A percentile compares a stretch with the other conserved stretches of the same genome.
Conservation (phyloP, 768 basidiomycete genomes). For the Mycena sanguinolenta region DNA sequence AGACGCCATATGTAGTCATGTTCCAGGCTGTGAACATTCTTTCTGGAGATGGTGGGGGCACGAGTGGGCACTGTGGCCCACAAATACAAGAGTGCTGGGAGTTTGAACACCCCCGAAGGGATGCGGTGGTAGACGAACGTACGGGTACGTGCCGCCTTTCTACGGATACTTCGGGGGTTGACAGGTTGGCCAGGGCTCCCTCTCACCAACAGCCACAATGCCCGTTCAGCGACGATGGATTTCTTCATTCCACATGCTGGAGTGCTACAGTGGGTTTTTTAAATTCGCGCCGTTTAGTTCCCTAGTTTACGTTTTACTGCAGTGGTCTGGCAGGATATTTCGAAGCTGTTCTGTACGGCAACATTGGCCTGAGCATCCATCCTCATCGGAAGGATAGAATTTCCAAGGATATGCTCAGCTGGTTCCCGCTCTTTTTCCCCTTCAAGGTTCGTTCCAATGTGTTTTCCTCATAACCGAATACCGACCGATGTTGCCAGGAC, state of each 20-base stretch:
- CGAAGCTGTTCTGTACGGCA: constrained; percentile 92
- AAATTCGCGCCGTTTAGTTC: not conserved
- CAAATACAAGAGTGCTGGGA: constrained; percentile 97
- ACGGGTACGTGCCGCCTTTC: constrained; percentile 59
- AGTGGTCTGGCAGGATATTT: constrained; percentile 96
- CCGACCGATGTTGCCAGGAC: constrained; percentile 64
- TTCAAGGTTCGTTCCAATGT: constrained; percentile 72
- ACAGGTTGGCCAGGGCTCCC: constrained; percentile 75
- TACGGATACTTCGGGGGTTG: constrained; percentile 12
- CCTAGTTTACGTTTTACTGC: not conserved
- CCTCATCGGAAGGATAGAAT: constrained; percentile 88
- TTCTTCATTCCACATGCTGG: constrained; percentile 97
- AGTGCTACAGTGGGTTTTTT: constrained; percentile 74
- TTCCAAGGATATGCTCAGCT: constrained; percentile 98
- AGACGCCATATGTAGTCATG: constrained; percentile 99
- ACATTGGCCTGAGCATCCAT: constrained; percentile 93
- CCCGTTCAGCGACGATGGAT: constrained; percentile 84
- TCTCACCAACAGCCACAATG: constrained; percentile 96
- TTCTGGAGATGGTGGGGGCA: constrained; percentile 77
- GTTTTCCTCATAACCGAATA: constrained; percentile 10
- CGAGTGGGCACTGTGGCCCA: constrained; percentile 79
- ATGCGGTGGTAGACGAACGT: constrained; percentile 77
- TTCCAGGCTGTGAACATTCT: constrained; percentile 94
- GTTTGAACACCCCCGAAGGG: constrained; percentile 92
- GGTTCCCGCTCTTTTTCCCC: constrained; percentile 99